Conservation (phyloP, 2,329 filamentous ascomycete genomes). For the Periconia sp. region DNA sequence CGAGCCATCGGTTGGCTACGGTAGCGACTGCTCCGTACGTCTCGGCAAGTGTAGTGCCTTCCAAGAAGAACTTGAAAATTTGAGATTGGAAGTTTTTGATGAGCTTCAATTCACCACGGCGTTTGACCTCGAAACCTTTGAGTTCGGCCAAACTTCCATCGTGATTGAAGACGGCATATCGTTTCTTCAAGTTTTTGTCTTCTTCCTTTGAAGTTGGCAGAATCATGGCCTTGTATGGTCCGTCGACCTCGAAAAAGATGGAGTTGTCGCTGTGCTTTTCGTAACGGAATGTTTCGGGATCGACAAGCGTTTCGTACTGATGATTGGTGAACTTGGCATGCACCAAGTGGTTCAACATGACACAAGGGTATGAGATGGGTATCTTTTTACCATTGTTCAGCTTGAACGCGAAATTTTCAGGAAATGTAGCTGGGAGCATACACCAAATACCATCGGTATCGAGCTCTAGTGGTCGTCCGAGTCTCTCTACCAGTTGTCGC, state of each 20-base stretch:
- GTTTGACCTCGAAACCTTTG: constrained; percentile 97
- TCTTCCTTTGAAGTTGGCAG: constrained; percentile 97
- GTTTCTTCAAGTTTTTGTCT: constrained; percentile 99
- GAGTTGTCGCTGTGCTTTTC: constrained; percentile 98
- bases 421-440: constrained; percentile 94
- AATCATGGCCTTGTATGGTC: constrained; percentile 96
- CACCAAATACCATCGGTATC: constrained; percentile 99
- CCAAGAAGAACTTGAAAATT: constrained; percentile 98
- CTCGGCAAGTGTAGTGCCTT: constrained; percentile 82
- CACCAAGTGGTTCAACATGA: constrained; percentile 98
- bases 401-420: constrained; percentile 93
- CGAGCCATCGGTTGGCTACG: constrained; percentile 94
- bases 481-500: constrained; percentile 85
- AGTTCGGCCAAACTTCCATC: constrained; percentile 93
- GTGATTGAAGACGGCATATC: constrained; percentile 98
- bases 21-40: constrained; percentile 91
- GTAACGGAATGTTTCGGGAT: constrained; percentile 80
- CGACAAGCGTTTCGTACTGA: constrained; percentile 89
- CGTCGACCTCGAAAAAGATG: constrained; percentile 99
- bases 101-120: constrained; percentile 94
- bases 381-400: constrained; percentile 95
- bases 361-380: constrained; percentile 94
- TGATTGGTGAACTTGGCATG: constrained; percentile 95
- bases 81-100: constrained; percentile 99
- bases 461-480: constrained; percentile 88